Evolutionary conservation across 768 basidiomycete species (phyloP).

Genomic region (Kwoniella europaea): DNA sequence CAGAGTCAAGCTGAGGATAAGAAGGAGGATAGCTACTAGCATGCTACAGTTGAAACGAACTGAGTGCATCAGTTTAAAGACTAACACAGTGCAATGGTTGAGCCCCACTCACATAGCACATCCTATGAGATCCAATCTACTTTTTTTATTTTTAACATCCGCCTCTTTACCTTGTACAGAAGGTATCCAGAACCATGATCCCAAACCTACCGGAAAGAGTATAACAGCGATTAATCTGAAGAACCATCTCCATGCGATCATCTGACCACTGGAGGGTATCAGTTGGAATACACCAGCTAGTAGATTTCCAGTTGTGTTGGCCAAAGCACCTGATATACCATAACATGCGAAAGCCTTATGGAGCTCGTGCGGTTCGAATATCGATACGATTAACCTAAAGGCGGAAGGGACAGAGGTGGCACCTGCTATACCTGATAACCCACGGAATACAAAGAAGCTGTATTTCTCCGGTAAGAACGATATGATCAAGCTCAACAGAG

Average conservation of each 20-base stretch:
- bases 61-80: neutral
- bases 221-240: constrained; percentile 37
- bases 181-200: constrained; percentile 29
- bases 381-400: constrained; percentile 36
- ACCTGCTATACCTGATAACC: constrained; percentile 38
- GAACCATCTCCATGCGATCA: constrained; percentile 49
- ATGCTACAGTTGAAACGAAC: constrained; percentile 13
- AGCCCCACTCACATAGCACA: constrained; percentile 14
- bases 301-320: constrained; percentile 27
- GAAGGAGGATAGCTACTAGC: constrained; percentile 40
- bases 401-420: constrained; percentile 37
- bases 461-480: constrained; percentile 40
- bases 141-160: constrained; percentile 6
- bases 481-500: constrained; percentile 30
- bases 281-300: constrained; percentile 36
- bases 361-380: constrained; percentile 38
- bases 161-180: constrained; percentile 15
- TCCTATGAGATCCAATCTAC: constrained; percentile 26
- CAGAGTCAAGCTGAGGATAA: constrained; percentile 50
- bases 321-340: constrained; percentile 33
- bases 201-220: constrained; percentile 7
- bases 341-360: constrained; percentile 33
- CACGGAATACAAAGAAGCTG: constrained; percentile 46
- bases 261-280: constrained; percentile 34
- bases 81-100: neutral